These are phyloP conservation scores for Phytophthora boehmeriae DNA, from an alignment of 352 stramenopile species.

Conservation along the genomic window DNA sequence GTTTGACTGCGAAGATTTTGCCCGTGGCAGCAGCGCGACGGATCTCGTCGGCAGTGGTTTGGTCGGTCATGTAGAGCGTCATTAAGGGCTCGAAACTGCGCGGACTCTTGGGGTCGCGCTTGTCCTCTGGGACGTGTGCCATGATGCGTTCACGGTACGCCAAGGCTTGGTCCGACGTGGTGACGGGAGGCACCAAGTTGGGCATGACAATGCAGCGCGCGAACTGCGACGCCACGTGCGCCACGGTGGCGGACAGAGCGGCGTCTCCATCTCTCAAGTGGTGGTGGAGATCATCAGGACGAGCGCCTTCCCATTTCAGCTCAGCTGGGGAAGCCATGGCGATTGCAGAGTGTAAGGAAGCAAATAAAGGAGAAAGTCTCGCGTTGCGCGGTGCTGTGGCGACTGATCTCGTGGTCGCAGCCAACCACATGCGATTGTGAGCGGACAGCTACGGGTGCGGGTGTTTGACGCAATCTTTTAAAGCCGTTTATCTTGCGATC, in stretches of 20 bases:
- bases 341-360: neutral
- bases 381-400: slow-evolving; percentile 8
- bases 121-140: slow-evolving; percentile 70
- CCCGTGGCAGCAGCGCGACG: slow-evolving; percentile 85
- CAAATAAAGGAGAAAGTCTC: slow-evolving; percentile 5
- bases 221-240: slow-evolving; percentile 85
- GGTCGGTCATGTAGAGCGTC: slow-evolving; percentile 99
- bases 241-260: slow-evolving; percentile 82
- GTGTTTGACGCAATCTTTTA: slow-evolving; percentile 1
- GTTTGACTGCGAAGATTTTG: slow-evolving; percentile 96
- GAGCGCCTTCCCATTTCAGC: slow-evolving; percentile 47
- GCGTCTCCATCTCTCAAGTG: slow-evolving; percentile 94
- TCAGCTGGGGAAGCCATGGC: slow-evolving; percentile 28
- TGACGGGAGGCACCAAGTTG: slow-evolving; percentile 98
- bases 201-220: slow-evolving; percentile 97
- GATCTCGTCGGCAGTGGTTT: slow-evolving; percentile 97
- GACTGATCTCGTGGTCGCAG: slow-evolving; percentile 17
- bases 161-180: slow-evolving; percentile 94
- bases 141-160: slow-evolving; percentile 97
- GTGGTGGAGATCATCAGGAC: slow-evolving; percentile 97
- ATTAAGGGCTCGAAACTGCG: slow-evolving; percentile 93
- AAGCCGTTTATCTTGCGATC: too few relatives aligned
- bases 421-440: slow-evolving; percentile 30
- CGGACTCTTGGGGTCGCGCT: slow-evolving; percentile 23
- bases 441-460: neutral